Conservation (phyloP, 2,329 filamentous ascomycete species). For the Talaromyces sp. region DNA sequence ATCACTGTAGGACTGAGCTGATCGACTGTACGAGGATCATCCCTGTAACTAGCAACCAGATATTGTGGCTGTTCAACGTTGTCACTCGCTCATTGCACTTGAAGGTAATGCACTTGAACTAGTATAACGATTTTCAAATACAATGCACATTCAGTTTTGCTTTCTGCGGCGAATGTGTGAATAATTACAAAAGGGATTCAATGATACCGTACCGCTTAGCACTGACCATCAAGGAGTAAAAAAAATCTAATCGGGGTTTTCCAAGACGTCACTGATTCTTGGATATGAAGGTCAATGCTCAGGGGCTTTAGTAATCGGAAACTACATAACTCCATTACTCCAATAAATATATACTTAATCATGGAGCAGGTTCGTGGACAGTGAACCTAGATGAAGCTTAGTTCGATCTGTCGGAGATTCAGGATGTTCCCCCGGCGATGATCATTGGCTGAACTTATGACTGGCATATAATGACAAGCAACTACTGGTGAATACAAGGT, state of each 20-base stretch:
- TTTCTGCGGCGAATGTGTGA: no score
- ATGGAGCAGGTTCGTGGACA: neutral
- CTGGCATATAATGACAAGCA: neutral
- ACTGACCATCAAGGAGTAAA: no score
- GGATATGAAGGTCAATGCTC: neutral
- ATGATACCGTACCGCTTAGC: no score
- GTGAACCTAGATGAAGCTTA: neutral
- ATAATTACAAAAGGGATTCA: no score
- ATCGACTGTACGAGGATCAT: neutral
- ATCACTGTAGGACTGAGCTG: neutral
- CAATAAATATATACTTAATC: neutral
- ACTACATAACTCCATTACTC: neutral
- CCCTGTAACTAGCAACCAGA: neutral
- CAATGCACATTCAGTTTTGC: no score
- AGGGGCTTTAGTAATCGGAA: neutral
- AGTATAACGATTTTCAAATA: no score
- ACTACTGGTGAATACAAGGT: neutral
- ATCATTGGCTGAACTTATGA: neutral
- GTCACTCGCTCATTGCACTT: neutral
- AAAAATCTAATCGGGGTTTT: neutral
- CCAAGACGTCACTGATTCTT: neutral
- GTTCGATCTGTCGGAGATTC: slow-evolving; percentile 7
- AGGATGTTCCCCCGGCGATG: neutral
- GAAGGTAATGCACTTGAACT: no score
- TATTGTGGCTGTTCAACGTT: neutral